Conservation (phyloP, 192 early-diverging fungal genomes). For the Backusella australiensis region DNA sequence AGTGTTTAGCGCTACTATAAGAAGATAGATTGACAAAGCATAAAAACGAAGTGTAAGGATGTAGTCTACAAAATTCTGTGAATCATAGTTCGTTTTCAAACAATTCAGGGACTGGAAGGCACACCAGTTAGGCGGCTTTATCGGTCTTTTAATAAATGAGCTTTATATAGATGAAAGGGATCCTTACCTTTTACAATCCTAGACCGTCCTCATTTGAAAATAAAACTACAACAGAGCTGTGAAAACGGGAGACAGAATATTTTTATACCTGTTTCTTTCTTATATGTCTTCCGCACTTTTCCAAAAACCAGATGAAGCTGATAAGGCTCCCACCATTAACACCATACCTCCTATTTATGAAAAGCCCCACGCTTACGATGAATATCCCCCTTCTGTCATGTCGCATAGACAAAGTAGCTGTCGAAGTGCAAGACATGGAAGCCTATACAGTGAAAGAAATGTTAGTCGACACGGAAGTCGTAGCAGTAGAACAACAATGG, state of each 20-base stretch:
- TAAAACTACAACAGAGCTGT: neutral
- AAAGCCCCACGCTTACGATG: constrained; percentile 32
- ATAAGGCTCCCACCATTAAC: neutral
- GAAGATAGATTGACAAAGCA: neutral
- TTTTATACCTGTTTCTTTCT: neutral
- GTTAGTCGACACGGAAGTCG: constrained; percentile 1
- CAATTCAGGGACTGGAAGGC: neutral
- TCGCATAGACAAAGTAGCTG: neutral
- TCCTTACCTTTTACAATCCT: neutral
- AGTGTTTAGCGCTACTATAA: neutral
- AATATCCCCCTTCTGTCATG: neutral
- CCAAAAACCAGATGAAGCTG: constrained; percentile 23
- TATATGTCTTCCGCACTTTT: neutral
- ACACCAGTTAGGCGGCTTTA: neutral
- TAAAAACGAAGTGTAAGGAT: neutral
- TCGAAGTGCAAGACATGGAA: constrained; percentile 2
- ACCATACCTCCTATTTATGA: constrained; percentile 20
- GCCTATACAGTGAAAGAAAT: neutral
- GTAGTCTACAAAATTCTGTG: neutral
- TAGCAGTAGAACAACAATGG: constrained; percentile 9
- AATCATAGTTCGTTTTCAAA: neutral
- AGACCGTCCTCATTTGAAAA: neutral
- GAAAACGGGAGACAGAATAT: neutral
- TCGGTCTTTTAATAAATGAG: neutral
- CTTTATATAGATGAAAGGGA: neutral